Percentiles rank a stretch among this genome's conserved stretches.
Evolutionary conservation across 257 asterid genomes (phyloP).

Genomic region (Marsdenia floribunda): DNA sequence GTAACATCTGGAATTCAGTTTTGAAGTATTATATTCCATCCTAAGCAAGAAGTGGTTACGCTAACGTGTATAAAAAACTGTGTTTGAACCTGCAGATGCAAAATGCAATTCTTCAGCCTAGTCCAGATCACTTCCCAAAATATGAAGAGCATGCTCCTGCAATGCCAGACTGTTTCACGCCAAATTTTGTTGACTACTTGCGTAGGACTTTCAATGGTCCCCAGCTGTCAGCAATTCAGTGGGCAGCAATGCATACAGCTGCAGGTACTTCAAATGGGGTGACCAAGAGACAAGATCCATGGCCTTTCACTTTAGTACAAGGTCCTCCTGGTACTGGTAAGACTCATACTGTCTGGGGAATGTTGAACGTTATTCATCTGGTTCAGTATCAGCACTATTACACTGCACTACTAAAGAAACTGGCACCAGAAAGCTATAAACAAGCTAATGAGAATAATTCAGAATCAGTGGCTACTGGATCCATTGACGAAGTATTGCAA

Average conservation of each 20-base stretch:
- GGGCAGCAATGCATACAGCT: constrained; percentile 99
- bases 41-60: background rate
- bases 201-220: constrained; percentile 82
- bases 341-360: constrained; percentile 99
- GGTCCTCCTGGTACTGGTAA: constrained; percentile 99
- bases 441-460: constrained; percentile 64
- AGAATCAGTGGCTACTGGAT: constrained; percentile 69
- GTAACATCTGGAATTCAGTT: constrained; percentile 30
- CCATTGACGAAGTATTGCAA: constrained; percentile 96
- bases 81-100: constrained; percentile 63
- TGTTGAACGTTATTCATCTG: constrained; percentile 97
- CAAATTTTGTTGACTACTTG: constrained; percentile 73
- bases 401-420: constrained; percentile 88
- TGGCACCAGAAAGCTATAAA: constrained; percentile 99
- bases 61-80: background rate
- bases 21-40: constrained; percentile 5
- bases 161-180: constrained; percentile 97
- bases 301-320: constrained; percentile 98
- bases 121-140: constrained; percentile 90
- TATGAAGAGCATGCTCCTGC: constrained; percentile 97
- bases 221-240: constrained; percentile 89
- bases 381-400: constrained; percentile 99
- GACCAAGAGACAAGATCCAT: constrained; percentile 88
- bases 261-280: constrained; percentile 84
- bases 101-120: constrained; percentile 96